Percentiles rank a stretch among this genome's conserved stretches.
phyloP scores from a whole-genome alignment of 2,329 filamentous ascomycete species.

The Aphanocladium album region DNA sequence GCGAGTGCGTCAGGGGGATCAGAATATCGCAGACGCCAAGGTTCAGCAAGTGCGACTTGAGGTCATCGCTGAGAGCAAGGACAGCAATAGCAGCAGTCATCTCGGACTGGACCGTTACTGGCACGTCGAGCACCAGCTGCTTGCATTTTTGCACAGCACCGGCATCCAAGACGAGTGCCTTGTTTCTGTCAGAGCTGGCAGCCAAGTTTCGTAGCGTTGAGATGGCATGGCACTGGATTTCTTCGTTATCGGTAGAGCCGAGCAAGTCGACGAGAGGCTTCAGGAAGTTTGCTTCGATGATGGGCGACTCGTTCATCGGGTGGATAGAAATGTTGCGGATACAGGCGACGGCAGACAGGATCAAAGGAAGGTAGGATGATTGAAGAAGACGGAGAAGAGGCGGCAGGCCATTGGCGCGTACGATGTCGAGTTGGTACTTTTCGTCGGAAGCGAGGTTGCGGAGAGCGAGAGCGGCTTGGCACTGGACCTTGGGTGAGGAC shows the following conservation, averaged over 20 bases:
- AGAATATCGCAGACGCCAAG: conserved; percentile 94
- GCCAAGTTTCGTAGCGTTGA: conserved; percentile 93
- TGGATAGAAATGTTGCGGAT: conserved; percentile 99
- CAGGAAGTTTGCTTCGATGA: conserved; percentile 95
- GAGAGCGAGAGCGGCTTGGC: conserved; percentile 89
- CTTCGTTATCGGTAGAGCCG: conserved; percentile 93
- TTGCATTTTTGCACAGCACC: conserved; percentile 99
- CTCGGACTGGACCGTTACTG: conserved; percentile 91
- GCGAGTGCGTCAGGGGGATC: conserved; percentile 89
- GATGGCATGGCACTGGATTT: conserved; percentile 98
- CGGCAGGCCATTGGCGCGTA: conserved; percentile 77
- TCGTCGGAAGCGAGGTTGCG: conserved; percentile 96
- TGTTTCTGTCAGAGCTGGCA: conserved; percentile 95
- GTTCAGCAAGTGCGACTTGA: conserved; percentile 86
- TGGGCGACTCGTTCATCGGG: conserved; percentile 93
- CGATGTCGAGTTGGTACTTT: conserved; percentile 97
- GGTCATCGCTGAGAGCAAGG: conserved; percentile 87
- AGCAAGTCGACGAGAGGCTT: conserved; percentile 90
- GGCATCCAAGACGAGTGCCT: conserved; percentile 92
- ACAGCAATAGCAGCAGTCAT: conserved; percentile 99
- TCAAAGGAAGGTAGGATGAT: conserved; percentile 91
- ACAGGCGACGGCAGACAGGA: conserved; percentile 93
- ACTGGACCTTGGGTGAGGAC: conserved; percentile 94
- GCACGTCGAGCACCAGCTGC: conserved; percentile 87
- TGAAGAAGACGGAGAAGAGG: conserved; percentile 86